These are phyloP conservation scores for Oxalis stricta DNA, from an alignment of 441 rosid species.

Conservation along the genomic window DNA sequence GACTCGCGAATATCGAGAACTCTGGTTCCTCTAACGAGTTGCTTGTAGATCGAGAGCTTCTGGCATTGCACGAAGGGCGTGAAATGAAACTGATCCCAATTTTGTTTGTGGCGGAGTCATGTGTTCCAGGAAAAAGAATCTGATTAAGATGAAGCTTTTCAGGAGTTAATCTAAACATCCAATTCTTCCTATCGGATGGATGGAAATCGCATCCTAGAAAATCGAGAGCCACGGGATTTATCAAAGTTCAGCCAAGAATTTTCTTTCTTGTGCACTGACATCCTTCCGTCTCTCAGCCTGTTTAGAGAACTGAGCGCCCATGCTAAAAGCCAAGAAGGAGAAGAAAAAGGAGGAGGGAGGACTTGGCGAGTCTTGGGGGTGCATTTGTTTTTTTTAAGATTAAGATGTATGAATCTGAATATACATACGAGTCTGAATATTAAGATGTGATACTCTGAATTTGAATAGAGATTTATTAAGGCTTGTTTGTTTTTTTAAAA, in stretches of 20 bases:
- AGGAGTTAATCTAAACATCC: constrained; percentile 61
- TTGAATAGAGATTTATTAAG: too few relatives aligned
- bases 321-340: constrained; percentile 8
- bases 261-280: constrained; percentile 39
- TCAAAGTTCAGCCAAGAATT: constrained; percentile 34
- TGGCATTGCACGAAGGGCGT: constrained; percentile 94
- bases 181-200: constrained; percentile 51
- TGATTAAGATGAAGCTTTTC: constrained; percentile 46
- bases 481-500: too few relatives aligned
- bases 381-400: too few relatives aligned
- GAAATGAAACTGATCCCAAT: constrained; percentile 51
- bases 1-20: constrained; percentile 63
- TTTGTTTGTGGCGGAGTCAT: constrained; percentile 88
- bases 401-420: too few relatives aligned
- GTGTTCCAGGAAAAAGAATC: constrained; percentile 93
- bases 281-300: constrained; percentile 41
- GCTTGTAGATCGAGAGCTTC: constrained; percentile 51
- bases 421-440: too few relatives aligned
- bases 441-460: too few relatives aligned
- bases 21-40: constrained; percentile 58
- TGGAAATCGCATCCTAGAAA: constrained; percentile 63
- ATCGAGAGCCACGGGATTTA: constrained; percentile 20
- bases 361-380: too few relatives aligned
- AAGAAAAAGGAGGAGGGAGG: constrained; percentile 11
- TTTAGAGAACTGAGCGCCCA: constrained; percentile 63